A percentile compares a stretch with the other conserved stretches of the same genome.
Conservation (phyloP, 2,329 filamentous ascomycete genomes). For the Aspergillus uvarum region DNA sequence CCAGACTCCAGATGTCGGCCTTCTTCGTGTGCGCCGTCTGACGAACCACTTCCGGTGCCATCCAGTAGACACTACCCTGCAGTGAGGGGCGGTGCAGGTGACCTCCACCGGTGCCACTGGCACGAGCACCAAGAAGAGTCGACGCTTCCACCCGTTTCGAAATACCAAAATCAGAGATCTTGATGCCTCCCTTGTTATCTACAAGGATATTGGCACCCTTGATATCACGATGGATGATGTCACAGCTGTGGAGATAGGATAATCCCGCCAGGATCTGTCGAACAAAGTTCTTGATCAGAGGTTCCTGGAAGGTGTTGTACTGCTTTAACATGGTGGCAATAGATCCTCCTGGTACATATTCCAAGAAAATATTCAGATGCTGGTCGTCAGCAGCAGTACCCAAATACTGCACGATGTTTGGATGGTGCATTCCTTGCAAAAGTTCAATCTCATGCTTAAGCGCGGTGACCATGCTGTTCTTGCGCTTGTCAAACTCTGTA, state of each 20-base stretch:
- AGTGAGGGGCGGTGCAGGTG: conserved; percentile 67
- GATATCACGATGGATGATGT: conserved; percentile 98
- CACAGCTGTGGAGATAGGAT: conserved; percentile 86
- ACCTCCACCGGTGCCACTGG: conserved; percentile 34
- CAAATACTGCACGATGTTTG: conserved; percentile 97
- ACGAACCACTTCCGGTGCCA: conserved; percentile 97
- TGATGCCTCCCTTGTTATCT: conserved; percentile 98
- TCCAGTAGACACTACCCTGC: conserved; percentile 98
- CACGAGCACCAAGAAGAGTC: conserved; percentile 63
- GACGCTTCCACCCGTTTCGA: conserved; percentile 95
- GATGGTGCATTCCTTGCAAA: conserved; percentile 87
- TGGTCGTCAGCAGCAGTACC: conserved; percentile 89
- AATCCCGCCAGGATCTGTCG: conserved; percentile 91
- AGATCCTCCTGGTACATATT: conserved; percentile 95
- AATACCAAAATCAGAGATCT: conserved; percentile 99
- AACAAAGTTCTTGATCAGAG: conserved; percentile 92
- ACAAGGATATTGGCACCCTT: conserved; percentile 98
- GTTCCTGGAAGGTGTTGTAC: conserved; percentile 91
- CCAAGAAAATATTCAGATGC: conserved; percentile 98
- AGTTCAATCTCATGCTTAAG: conserved; percentile 95
- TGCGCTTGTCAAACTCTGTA: conserved; percentile 77
- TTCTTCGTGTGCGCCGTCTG: conserved; percentile 98
- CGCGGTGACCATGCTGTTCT: conserved; percentile 97
- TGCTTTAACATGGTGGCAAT: conserved; percentile 99
- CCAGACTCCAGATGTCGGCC: conserved; percentile 97